Conservation (phyloP, 2,329 filamentous ascomycete species). For the Diaporthe caulivora region DNA sequence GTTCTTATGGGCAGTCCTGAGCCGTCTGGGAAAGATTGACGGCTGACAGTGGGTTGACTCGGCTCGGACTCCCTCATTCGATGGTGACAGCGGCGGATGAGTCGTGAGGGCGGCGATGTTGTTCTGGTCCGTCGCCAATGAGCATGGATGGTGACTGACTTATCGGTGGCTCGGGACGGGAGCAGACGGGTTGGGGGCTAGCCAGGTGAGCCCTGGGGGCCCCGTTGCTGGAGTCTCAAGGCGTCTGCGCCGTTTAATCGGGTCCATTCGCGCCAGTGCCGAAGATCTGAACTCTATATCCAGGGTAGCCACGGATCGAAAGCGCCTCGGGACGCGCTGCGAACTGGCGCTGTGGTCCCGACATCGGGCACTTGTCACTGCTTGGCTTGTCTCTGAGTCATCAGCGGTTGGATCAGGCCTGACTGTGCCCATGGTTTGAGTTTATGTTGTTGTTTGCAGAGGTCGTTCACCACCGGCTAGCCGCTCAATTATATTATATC, state of each 20-base stretch:
- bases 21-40: background rate
- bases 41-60: conserved; percentile 8
- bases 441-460: background rate
- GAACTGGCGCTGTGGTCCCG: background rate
- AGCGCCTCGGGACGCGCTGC: conserved; percentile 9
- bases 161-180: conserved; percentile 3
- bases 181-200: background rate
- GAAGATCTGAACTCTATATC: conserved; percentile 30
- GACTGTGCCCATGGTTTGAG: background rate
- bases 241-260: background rate
- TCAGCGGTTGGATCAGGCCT: background rate
- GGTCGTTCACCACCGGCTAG: background rate
- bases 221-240: background rate
- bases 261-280: conserved; percentile 12
- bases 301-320: conserved; percentile 24
- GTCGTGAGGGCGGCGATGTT: conserved; percentile 26
- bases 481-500: background rate
- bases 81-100: conserved; percentile 7
- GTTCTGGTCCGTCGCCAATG: conserved; percentile 14
- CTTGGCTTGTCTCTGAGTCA: conserved; percentile 20
- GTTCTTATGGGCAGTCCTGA: background rate
- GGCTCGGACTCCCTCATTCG: background rate
- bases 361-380: conserved; percentile 27
- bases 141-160: conserved; percentile 11
- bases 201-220: background rate